Conservation (phyloP, 2,329 filamentous ascomycete species). For the Sarocladium oryzae region DNA sequence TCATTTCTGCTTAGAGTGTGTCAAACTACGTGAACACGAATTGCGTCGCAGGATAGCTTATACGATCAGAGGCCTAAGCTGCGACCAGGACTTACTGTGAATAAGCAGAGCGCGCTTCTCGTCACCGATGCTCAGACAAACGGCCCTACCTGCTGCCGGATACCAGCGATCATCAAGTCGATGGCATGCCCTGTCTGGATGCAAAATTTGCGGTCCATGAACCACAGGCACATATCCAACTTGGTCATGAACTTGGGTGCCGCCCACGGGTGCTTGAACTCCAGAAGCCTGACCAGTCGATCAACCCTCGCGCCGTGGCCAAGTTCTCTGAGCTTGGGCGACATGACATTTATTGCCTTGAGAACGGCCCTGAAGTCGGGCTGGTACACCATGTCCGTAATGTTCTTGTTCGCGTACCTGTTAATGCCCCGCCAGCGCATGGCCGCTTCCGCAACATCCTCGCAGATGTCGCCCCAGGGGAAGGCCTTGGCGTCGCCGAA, state of each 20-base stretch:
- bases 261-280: neutral
- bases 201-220: neutral
- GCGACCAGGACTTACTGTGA: too few relatives aligned
- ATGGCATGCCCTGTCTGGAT: neutral
- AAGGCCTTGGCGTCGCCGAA: neutral
- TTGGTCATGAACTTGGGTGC: neutral
- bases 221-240: neutral
- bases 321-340: neutral
- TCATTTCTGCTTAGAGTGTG: too few relatives aligned
- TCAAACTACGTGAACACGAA: too few relatives aligned
- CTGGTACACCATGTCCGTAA: too few relatives aligned
- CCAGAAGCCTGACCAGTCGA: neutral
- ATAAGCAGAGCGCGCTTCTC: too few relatives aligned
- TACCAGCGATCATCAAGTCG: neutral
- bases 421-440: neutral
- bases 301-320: neutral
- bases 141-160: neutral
- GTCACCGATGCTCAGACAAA: too few relatives aligned
- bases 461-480: neutral
- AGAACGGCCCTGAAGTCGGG: neutral
- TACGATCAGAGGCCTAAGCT: too few relatives aligned
- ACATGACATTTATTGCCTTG: neutral
- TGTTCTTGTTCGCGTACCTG: neutral
- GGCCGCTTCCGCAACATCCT: neutral
- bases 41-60: too few relatives aligned